phyloP scores from a whole-genome alignment of 768 basidiomycete species.

The Roridomyces roridus region DNA sequence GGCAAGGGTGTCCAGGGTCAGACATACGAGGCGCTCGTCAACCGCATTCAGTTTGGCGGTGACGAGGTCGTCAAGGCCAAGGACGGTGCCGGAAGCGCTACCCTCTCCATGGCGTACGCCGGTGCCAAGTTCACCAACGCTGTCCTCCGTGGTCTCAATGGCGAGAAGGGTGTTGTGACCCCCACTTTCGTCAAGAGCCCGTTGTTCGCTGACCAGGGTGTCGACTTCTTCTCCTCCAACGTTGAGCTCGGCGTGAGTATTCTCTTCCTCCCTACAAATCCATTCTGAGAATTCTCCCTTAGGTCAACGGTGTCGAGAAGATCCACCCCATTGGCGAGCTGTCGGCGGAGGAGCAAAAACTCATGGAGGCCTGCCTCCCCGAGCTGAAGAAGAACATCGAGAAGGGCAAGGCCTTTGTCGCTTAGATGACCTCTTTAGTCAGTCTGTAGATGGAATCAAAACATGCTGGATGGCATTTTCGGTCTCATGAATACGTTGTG shows the following conservation, averaged over 20 bases:
- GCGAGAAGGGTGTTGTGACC: conserved; percentile 85
- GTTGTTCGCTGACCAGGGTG: conserved; percentile 82
- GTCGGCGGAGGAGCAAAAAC: conserved; percentile 81
- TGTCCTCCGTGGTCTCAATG: conserved; percentile 83
- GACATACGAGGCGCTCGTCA: conserved; percentile 75
- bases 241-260: conserved; percentile 90
- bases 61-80: conserved; percentile 99
- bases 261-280: conserved; percentile 17
- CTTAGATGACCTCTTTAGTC: conserved; percentile 32
- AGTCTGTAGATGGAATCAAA: conserved; percentile 22
- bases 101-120: conserved; percentile 94
- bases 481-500: too few relatives aligned
- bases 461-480: background rate
- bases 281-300: conserved; percentile 19
- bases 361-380: conserved; percentile 87
- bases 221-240: conserved; percentile 93
- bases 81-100: conserved; percentile 93
- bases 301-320: conserved; percentile 90
- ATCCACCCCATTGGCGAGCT: conserved; percentile 86
- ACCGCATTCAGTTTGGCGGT: conserved; percentile 97
- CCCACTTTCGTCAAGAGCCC: conserved; percentile 92
- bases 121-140: conserved; percentile 90
- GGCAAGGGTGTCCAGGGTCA: conserved; percentile 81
- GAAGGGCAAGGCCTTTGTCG: conserved; percentile 86
- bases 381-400: conserved; percentile 98